A percentile compares a stretch with the other conserved stretches of the same genome.
Evolutionary conservation across 2,329 filamentous ascomycete genomes (phyloP).

Genomic region (Tolypocladium nubicola): DNA sequence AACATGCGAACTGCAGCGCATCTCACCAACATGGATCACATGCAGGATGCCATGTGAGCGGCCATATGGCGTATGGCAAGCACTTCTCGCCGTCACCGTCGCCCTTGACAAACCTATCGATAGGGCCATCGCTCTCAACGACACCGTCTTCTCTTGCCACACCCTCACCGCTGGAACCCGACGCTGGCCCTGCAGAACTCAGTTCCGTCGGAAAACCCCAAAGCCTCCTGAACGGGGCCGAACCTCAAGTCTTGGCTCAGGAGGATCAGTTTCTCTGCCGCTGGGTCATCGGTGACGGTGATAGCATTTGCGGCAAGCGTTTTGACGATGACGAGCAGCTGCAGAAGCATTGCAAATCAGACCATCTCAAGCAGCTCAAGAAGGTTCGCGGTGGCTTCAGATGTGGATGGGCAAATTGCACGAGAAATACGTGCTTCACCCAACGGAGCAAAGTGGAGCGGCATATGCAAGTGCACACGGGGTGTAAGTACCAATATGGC

Average conservation of each 20-base stretch:
- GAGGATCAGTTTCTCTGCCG: constrained; percentile 20
- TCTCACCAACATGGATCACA: background rate
- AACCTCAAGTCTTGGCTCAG: constrained; percentile 7
- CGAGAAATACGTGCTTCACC: constrained; percentile 40
- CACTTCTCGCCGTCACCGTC: constrained; percentile 12
- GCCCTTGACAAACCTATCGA: constrained; percentile 12
- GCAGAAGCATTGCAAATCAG: constrained; percentile 42
- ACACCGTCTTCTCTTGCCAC: constrained; percentile 17
- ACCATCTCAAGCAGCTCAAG: constrained; percentile 35
- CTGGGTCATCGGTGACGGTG: constrained; percentile 16
- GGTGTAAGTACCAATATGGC: constrained; percentile 33
- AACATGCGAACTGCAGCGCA: background rate
- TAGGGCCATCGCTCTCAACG: constrained; percentile 11
- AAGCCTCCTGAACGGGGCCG: constrained; percentile 1
- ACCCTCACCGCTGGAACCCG: constrained; percentile 14
- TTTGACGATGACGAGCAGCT: constrained; percentile 37
- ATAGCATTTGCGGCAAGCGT: constrained; percentile 17
- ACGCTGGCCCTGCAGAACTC: constrained; percentile 4
- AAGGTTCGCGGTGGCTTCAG: constrained; percentile 35
- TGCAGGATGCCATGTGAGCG: constrained; percentile 1
- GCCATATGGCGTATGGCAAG: constrained; percentile 1
- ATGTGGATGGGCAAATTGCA: constrained; percentile 48
- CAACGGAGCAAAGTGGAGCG: constrained; percentile 54
- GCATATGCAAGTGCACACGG: constrained; percentile 56
- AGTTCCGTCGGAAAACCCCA: background rate